Conservation (phyloP, 805 yeast species). For the Grigorovia jiainica region DNA sequence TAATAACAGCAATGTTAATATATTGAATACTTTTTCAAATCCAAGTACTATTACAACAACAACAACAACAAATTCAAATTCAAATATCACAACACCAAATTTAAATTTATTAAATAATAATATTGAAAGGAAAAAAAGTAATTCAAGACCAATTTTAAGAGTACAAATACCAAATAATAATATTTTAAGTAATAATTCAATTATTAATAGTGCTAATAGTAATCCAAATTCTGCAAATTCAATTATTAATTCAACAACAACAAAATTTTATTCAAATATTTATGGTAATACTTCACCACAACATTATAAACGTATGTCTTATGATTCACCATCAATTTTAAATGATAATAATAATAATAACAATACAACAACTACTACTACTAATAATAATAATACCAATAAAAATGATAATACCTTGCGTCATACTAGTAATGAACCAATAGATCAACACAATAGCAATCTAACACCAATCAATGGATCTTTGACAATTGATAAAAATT, state of each 20-base stretch:
- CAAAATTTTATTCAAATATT: slow-evolving; percentile 3
- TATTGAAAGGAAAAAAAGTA: not conserved
- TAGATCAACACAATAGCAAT: not conserved
- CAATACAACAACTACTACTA: not conserved
- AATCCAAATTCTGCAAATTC: slow-evolving; percentile 25
- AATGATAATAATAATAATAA: not conserved
- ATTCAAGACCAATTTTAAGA: slow-evolving; percentile 45
- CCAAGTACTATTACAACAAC: too few species aligned
- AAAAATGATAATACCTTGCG: not conserved
- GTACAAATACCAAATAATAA: slow-evolving; percentile 54
- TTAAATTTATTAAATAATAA: too few species aligned
- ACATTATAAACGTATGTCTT: slow-evolving; percentile 27
- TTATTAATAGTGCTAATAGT: slow-evolving; percentile 4
- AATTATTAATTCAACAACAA: slow-evolving; percentile 35
- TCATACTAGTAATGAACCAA: too few species aligned
- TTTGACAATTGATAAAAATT: slow-evolving; percentile 3
- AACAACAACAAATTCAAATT: not conserved
- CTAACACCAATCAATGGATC: slow-evolving; percentile 2
- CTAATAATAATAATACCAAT: not conserved
- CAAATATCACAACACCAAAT: not conserved
- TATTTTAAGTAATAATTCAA: slow-evolving; percentile 19
- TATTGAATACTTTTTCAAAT: too few species aligned
- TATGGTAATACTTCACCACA: slow-evolving; percentile 6
- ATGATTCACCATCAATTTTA: slow-evolving; percentile 22
- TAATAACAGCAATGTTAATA: not conserved